Conservation (phyloP, 108 stramenopile genomes). For the Epithemia pelagica region DNA sequence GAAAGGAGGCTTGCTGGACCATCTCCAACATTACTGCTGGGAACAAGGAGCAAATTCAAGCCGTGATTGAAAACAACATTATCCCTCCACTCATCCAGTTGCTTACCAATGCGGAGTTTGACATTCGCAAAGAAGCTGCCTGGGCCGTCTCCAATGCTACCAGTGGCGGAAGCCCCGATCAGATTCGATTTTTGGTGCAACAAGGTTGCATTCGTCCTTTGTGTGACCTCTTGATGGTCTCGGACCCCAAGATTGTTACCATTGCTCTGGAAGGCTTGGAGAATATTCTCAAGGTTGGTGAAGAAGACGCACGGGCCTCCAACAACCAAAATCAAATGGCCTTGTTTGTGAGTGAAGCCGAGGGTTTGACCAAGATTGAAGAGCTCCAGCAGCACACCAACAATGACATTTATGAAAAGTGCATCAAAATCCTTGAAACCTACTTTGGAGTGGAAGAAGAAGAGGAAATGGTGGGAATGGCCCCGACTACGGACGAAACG, state of each 20-base stretch:
- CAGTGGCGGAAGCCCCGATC: conserved; percentile 88
- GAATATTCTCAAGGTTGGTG: conserved; percentile 96
- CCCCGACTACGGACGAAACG: conserved; percentile 56
- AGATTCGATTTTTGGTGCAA: conserved; percentile 91
- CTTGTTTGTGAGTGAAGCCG: conserved; percentile 84
- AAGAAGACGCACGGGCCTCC: conserved; percentile 77
- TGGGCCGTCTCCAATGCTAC: conserved; percentile 99
- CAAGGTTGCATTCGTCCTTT: conserved; percentile 93
- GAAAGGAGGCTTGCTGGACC: conserved; percentile 99
- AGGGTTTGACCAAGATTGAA: conserved; percentile 92
- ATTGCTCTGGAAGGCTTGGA: conserved; percentile 97
- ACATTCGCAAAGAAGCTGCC: conserved; percentile 98
- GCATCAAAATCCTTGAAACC: conserved; percentile 83
- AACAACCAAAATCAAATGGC: conserved; percentile 87
- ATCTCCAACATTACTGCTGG: conserved; percentile 99
- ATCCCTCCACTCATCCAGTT: conserved; percentile 93
- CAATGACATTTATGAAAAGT: conserved; percentile 92
- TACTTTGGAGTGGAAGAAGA: conserved; percentile 93
- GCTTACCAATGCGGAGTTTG: conserved; percentile 91
- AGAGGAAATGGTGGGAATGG: conserved; percentile 67
- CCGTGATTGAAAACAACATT: conserved; percentile 92
- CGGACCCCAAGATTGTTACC: conserved; percentile 94
- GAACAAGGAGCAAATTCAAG: conserved; percentile 96
- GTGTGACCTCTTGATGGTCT: conserved; percentile 85
- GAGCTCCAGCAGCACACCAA: conserved; percentile 91